Percentiles rank a stretch among this genome's conserved stretches.
phyloP scores from a whole-genome alignment of 768 basidiomycete species.

The Rhodocollybia butyracea region DNA sequence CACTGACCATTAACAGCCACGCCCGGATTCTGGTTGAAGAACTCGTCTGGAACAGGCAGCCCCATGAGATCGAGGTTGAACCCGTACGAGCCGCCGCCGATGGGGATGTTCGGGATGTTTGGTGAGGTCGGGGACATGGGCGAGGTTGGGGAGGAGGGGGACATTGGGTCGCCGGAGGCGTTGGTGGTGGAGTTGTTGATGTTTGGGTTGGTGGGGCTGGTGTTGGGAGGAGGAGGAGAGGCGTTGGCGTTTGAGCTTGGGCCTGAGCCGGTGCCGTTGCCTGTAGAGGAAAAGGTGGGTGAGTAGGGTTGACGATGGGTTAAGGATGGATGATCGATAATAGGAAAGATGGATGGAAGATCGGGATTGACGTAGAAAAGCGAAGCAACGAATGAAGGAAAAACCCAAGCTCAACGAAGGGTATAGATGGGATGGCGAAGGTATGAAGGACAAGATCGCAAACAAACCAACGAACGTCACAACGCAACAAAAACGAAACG shows the following conservation, averaged over 20 bases:
- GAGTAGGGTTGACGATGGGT: background rate
- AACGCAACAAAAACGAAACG: background rate
- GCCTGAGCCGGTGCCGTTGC: background rate
- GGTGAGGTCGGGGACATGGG: slow-evolving; percentile 1
- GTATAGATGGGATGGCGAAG: too few species aligned
- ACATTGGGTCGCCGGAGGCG: too few species aligned
- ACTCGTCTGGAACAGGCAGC: slow-evolving; percentile 4
- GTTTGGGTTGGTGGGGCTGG: background rate
- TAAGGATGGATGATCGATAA: too few species aligned
- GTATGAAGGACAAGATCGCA: background rate
- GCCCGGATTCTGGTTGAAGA: background rate
- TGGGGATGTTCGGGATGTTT: background rate
- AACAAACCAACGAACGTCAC: background rate
- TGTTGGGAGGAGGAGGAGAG: background rate
- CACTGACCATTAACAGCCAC: too few species aligned
- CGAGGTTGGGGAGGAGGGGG: background rate
- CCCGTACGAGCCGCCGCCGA: background rate
- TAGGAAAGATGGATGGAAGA: too few species aligned
- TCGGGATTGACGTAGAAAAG: too few species aligned
- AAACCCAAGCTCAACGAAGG: too few species aligned
- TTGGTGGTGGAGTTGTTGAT: background rate
- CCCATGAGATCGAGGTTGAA: slow-evolving; percentile 4
- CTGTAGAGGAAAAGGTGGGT: background rate
- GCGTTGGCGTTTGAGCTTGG: background rate
- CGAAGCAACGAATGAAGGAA: background rate